Evolutionary conservation across 2,329 filamentous ascomycete genomes (phyloP).

Genomic region (Penicillium sumatraense): DNA sequence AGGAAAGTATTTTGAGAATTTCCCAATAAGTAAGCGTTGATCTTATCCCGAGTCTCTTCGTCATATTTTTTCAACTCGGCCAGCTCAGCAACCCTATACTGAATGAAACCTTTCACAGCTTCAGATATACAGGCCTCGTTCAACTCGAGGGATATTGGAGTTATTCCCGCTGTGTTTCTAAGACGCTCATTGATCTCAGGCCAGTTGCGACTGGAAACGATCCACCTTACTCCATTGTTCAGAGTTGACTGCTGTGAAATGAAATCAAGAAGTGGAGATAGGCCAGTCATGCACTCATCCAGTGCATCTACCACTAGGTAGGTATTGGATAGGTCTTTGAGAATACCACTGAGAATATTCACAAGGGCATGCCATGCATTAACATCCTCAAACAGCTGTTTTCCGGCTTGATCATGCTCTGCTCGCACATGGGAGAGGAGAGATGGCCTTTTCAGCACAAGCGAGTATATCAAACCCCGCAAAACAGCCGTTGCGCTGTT

Average conservation of each 20-base stretch:
- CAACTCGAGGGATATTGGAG: not conserved
- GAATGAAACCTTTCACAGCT: not conserved
- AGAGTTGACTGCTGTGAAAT: not conserved
- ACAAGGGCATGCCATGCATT: not conserved
- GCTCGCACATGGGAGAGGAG: not conserved
- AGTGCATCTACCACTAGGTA: slow-evolving; percentile 2
- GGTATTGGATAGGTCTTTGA: not conserved
- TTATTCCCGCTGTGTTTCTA: not conserved
- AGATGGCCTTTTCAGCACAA: not conserved
- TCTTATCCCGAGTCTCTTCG: not conserved
- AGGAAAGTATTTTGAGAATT: not conserved
- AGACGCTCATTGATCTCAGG: not conserved
- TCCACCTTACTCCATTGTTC: not conserved
- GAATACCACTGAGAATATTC: not conserved
- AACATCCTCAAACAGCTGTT: not conserved
- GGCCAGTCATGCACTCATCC: not conserved
- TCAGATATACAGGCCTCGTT: not conserved
- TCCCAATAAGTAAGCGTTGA: not conserved
- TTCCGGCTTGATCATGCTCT: not conserved
- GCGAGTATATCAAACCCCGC: not conserved
- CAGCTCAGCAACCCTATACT: not conserved
- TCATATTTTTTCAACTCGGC: not conserved
- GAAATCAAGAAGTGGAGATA: not conserved
- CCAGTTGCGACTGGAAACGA: not conserved
- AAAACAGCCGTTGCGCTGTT: not conserved